These are phyloP conservation scores for Hypoxylon fuscum DNA, from an alignment of 495 filamentous ascomycete genomes.

Conservation along the genomic window DNA sequence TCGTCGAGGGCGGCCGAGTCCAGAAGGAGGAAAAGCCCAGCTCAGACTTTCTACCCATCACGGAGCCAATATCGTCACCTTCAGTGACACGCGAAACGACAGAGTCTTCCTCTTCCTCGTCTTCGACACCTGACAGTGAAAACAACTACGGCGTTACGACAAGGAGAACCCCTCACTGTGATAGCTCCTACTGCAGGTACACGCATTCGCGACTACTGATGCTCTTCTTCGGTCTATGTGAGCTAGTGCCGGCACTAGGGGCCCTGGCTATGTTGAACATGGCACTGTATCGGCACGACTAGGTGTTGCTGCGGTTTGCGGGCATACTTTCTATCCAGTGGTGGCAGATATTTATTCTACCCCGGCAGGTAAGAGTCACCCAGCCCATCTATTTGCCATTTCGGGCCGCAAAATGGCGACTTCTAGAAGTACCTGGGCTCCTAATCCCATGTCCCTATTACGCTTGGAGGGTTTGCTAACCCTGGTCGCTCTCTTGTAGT, in stretches of 20 bases:
- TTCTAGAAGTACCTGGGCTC: too few relatives aligned
- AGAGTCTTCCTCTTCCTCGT: conserved; percentile 1
- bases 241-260: conserved; percentile 11
- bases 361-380: conserved; percentile 17
- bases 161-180: conserved; percentile 15
- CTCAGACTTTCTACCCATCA: conserved; percentile 1
- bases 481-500: neutral
- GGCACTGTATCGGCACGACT: conserved; percentile 34
- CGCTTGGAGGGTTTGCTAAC: neutral
- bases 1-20: conserved; percentile 4
- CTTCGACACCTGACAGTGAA: neutral
- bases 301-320: conserved; percentile 24
- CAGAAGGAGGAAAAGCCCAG: neutral
- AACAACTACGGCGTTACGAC: neutral
- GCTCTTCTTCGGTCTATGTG: conserved; percentile 23
- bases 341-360: conserved; percentile 38
- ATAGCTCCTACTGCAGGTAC: conserved; percentile 22
- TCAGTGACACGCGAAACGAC: neutral
- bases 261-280: conserved; percentile 12
- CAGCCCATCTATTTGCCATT: neutral
- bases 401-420: too few relatives aligned
- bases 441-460: too few relatives aligned
- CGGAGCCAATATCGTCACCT: neutral
- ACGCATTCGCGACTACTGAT: conserved; percentile 27
- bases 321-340: conserved; percentile 28